phyloP scores from a whole-genome alignment of 495 filamentous ascomycete genomes.

The Coniosporium apollinis region DNA sequence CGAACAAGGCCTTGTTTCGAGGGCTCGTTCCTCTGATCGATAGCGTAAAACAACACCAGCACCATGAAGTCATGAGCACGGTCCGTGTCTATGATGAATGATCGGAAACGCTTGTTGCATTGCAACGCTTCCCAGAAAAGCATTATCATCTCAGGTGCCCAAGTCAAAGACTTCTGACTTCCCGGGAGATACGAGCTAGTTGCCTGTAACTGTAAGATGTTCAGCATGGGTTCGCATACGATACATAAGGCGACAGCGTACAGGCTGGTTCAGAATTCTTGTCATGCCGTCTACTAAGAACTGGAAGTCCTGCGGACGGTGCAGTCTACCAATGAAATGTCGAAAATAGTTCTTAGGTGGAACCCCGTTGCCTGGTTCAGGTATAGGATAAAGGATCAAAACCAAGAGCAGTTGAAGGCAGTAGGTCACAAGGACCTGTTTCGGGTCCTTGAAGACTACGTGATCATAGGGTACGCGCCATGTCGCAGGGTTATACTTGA shows the following conservation, averaged over 20 bases:
- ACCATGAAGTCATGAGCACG: constrained; percentile 85
- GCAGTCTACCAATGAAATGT: constrained; percentile 78
- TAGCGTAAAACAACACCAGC: constrained; percentile 78
- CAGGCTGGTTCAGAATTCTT: constrained; percentile 78
- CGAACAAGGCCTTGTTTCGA: constrained; percentile 83
- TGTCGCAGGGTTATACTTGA: constrained; percentile 90
- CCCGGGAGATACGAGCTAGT: constrained; percentile 80
- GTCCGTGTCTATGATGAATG: constrained; percentile 93
- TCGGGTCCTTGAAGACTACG: constrained; percentile 84
- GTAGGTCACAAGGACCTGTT: constrained; percentile 80
- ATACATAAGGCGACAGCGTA: too few species aligned
- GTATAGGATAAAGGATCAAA: constrained; percentile 77
- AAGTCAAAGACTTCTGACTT: constrained; percentile 62
- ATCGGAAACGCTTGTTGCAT: constrained; percentile 94
- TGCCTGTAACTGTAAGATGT: constrained; percentile 49
- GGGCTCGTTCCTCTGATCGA: constrained; percentile 69
- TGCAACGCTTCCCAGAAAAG: constrained; percentile 96
- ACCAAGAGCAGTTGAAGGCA: constrained; percentile 82
- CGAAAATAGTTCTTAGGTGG: constrained; percentile 80
- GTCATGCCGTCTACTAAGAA: constrained; percentile 95
- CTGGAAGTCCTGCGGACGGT: constrained; percentile 93
- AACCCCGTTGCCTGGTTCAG: constrained; percentile 45
- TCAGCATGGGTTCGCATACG: too few species aligned
- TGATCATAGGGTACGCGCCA: constrained; percentile 95
- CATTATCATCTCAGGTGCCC: constrained; percentile 92